A percentile compares a stretch with the other conserved stretches of the same genome.
Evolutionary conservation across 139 green algal species (phyloP).

Genomic region (Gonium pectorale): DNA sequence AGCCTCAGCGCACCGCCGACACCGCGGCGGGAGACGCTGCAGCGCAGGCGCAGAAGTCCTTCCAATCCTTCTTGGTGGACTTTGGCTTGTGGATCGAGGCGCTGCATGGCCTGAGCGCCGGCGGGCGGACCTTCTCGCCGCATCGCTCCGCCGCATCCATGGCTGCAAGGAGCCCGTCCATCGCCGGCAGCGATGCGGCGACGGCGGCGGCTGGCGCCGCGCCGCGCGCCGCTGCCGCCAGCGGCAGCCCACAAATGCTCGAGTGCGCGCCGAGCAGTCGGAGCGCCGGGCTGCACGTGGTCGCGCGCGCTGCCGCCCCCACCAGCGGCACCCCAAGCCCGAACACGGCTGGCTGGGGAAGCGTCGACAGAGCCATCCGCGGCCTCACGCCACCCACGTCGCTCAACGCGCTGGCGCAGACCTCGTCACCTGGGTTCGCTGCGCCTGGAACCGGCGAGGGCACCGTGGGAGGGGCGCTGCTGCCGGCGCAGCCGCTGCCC

Average conservation of each 20-base stretch:
- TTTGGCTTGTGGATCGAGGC: constrained; percentile 29
- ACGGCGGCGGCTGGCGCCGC: not conserved
- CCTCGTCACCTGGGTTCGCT: not conserved
- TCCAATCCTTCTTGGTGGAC: constrained; percentile 21
- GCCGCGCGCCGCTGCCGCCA: not conserved
- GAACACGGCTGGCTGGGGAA: too few species aligned
- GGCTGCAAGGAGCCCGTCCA: too few species aligned
- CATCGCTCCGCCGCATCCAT: too few species aligned
- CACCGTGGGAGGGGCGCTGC: not conserved
- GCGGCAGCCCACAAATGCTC: not conserved
- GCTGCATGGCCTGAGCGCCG: not conserved
- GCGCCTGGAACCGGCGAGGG: not conserved
- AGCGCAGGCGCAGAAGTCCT: not conserved
- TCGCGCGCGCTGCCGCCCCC: not conserved
- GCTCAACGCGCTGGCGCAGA: not conserved
- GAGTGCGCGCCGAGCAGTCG: too few species aligned
- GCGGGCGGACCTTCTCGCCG: too few species aligned
- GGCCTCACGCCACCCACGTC: too few species aligned
- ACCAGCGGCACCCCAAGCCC: too few species aligned
- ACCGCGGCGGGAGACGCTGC: too few species aligned
- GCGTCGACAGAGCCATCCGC: too few species aligned
- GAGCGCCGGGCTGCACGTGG: too few species aligned
- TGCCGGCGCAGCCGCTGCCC: not conserved
- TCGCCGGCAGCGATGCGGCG: too few species aligned
- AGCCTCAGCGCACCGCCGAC: too few species aligned